Base-by-base conservation (phyloP, 495 filamentous ascomycete genomes). In the Aeminium ludgeri region DNA sequence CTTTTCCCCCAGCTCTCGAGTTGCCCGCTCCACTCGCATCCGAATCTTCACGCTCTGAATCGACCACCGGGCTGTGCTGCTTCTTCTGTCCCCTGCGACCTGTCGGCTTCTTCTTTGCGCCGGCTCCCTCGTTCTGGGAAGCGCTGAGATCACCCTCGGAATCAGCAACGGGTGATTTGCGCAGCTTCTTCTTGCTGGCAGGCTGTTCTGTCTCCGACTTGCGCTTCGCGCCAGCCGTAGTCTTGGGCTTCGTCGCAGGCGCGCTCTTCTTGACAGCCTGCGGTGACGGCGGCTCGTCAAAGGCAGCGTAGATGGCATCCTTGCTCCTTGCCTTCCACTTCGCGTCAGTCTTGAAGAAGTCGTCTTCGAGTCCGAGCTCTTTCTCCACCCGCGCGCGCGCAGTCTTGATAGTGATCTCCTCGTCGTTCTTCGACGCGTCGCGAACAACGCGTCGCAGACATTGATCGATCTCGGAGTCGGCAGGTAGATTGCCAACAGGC, bases 281-380 rank as follows among this genome's bases (percentile, higher is more conserved):
- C 25, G 45, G 25, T 33, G 51, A 40, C 11, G 33, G 18, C 10
- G 49, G 25, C n/a, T 55, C 48, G 2, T 52, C 36, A 23, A 35
- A 10, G 12, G 74, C 71, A 12, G 70, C 65, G 43, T 69, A 66
- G 40, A 95, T 83, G 20, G 91, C 54, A 13, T 66, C 50, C 43
- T 91, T 84, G 59, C 83, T 91, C 49, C 68, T 70, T n/a, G 62
- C 55, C 51, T 89, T 91, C 89, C 87, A 95, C 13, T 67, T 56
- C 2, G 49, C 56, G 31, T 70, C 58, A 18, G 43, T 56, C 49
- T 76, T 82, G 52, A 92, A 75, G 51, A 82, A 93, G 0, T 71
- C 80, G 3, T 69, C 61, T 2, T 69, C 66, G 1, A 97, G 68
- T 19, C 59, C 65, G 6, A 86, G 57, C 32, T 76, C 55, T 48